Evolutionary conservation across 306 rosid genomes (phyloP).

Genomic region (Corylus heterophylla): DNA sequence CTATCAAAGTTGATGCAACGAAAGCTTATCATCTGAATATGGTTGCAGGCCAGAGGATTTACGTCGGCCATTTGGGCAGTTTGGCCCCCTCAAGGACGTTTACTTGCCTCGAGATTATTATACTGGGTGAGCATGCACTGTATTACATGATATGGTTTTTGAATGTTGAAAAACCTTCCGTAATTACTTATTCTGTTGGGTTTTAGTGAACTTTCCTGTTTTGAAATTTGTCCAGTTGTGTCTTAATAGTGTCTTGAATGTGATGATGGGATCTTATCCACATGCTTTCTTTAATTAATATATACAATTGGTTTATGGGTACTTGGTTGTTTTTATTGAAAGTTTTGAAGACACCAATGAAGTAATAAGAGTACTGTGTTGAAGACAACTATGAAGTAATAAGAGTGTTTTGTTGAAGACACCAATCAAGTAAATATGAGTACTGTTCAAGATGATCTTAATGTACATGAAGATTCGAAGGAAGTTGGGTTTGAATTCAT

Average conservation of each 20-base stretch:
- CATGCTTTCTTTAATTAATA: slow-evolving; percentile 18
- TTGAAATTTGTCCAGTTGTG: not conserved
- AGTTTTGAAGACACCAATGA: slow-evolving; percentile 80
- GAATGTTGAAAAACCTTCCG: slow-evolving; percentile 12
- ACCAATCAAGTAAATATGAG: slow-evolving; percentile 55
- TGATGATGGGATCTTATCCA: not conserved
- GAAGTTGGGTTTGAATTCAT: slow-evolving; percentile 62
- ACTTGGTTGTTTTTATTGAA: slow-evolving; percentile 72
- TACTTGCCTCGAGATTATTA: slow-evolving; percentile 85
- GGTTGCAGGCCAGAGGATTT: slow-evolving; percentile 68
- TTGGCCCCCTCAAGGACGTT: slow-evolving; percentile 79
- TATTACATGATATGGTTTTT: not conserved
- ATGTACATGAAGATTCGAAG: slow-evolving; percentile 59
- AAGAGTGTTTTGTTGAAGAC: slow-evolving; percentile 53
- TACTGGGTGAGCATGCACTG: slow-evolving; percentile 58
- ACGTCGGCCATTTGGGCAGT: slow-evolving; percentile 63
- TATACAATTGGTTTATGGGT: slow-evolving; percentile 54
- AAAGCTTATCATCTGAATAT: not conserved
- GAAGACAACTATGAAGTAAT: slow-evolving; percentile 70
- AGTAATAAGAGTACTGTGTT: slow-evolving; percentile 65
- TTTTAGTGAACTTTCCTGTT: not conserved
- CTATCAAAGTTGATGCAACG: not conserved
- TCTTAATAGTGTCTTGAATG: not conserved
- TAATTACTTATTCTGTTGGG: not conserved
- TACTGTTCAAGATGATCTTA: slow-evolving; percentile 55